Percentiles rank a stretch among this genome's conserved stretches.
Evolutionary conservation across 352 stramenopile species (phyloP).

Genomic region (Pythium dissimile): DNA sequence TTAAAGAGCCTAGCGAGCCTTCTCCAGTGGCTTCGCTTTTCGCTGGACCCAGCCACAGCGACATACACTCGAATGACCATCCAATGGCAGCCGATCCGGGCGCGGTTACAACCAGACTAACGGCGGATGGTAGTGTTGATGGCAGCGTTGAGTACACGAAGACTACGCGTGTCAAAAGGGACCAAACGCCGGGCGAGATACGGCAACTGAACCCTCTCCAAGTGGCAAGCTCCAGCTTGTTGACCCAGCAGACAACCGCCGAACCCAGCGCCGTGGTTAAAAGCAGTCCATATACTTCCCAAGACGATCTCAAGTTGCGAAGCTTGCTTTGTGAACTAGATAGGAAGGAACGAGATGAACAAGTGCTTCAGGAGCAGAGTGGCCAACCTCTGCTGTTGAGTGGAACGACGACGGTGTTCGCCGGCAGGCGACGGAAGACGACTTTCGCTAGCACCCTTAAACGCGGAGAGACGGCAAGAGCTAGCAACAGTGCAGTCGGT

Average conservation of each 20-base stretch:
- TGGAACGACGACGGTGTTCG: slow-evolving; percentile 14
- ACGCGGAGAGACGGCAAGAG: no score
- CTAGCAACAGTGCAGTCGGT: no score
- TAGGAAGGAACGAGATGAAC: neutral
- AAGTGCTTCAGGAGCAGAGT: neutral
- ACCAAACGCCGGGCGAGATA: neutral
- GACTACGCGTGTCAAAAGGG: slow-evolving; percentile 19
- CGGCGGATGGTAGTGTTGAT: neutral
- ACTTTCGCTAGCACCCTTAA: neutral
- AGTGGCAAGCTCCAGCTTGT: slow-evolving; percentile 12
- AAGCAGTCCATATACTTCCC: neutral
- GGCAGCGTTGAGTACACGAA: neutral
- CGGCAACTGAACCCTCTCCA: neutral
- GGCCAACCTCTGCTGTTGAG: slow-evolving; percentile 4
- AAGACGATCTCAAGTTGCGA: neutral
- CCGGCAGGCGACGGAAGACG: neutral
- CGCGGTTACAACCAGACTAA: neutral
- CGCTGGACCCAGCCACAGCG: no score
- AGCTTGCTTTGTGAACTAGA: slow-evolving; percentile 1
- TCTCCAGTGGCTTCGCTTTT: no score
- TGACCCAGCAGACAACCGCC: neutral
- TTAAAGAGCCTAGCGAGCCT: neutral
- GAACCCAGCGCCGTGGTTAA: no score
- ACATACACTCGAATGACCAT: neutral
- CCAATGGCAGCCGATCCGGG: neutral